Evolutionary conservation across 176 grass and related monocot species (phyloP).

Genomic region (Eragrostis curvula): DNA sequence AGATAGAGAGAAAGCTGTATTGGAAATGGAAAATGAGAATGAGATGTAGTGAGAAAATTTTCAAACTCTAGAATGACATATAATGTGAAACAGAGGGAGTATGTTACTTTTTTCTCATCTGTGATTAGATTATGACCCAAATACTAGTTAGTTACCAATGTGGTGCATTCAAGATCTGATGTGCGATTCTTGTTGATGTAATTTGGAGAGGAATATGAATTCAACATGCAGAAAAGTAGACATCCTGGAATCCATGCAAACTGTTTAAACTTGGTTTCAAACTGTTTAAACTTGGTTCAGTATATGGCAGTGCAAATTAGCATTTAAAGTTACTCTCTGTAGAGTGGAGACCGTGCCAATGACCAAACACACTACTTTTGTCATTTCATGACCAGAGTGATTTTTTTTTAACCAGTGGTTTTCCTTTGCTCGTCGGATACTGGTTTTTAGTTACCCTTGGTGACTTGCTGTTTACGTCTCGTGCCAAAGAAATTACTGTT

Average conservation of each 20-base stretch:
- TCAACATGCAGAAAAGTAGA: slow-evolving; percentile 8
- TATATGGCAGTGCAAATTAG: too few species aligned
- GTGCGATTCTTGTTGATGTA: slow-evolving; percentile 42
- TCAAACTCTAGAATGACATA: too few species aligned
- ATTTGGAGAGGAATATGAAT: slow-evolving; percentile 35
- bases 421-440: slow-evolving; percentile 29
- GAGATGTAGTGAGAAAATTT: too few species aligned
- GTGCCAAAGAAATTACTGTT: background rate
- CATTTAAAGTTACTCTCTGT: background rate
- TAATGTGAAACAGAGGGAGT: too few species aligned
- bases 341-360: slow-evolving; percentile 10
- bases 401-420: background rate
- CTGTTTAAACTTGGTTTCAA: slow-evolving; percentile 26
- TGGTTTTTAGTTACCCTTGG: slow-evolving; percentile 16
- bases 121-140: slow-evolving; percentile 8
- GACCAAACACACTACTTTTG: background rate
- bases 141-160: slow-evolving; percentile 30
- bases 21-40: too few species aligned
- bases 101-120: slow-evolving; percentile 16
- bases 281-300: slow-evolving; percentile 30
- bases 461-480: background rate
- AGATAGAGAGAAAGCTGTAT: too few species aligned
- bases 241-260: slow-evolving; percentile 18
- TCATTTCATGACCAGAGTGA: background rate
- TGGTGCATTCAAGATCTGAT: slow-evolving; percentile 31